Evolutionary conservation across 2,329 filamentous ascomycete genomes (phyloP).

Genomic region (Nannizzia gypsea): DNA sequence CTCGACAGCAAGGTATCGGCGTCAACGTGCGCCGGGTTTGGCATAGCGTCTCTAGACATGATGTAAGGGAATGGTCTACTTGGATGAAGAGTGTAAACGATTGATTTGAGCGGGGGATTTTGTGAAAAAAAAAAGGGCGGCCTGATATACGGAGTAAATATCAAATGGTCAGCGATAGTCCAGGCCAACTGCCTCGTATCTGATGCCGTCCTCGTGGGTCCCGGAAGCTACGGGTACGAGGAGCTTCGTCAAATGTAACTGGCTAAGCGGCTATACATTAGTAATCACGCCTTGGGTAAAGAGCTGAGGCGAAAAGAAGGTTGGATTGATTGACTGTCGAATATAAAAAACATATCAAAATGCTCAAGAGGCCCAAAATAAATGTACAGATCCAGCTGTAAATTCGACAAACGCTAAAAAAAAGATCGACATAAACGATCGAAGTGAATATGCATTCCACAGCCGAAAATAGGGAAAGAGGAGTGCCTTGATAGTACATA

Average conservation of each 20-base stretch:
- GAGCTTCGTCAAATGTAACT: not conserved
- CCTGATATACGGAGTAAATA: not conserved
- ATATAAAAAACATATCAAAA: not conserved
- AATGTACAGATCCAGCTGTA: not conserved
- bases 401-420: not conserved
- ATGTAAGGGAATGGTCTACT: not conserved
- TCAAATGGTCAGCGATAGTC: not conserved
- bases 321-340: not conserved
- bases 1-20: slow-evolving; percentile 45
- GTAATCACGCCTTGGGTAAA: not conserved
- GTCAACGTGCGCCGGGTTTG: slow-evolving; percentile 46
- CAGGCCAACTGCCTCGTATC: not conserved
- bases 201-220: not conserved
- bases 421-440: not conserved
- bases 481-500: not conserved
- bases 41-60: slow-evolving; percentile 25
- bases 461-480: not conserved
- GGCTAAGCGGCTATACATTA: not conserved
- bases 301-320: not conserved
- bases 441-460: not conserved
- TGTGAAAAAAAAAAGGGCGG: no score
- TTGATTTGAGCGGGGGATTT: no score
- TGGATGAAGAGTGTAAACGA: not conserved
- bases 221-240: not conserved
- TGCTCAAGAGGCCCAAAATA: not conserved